These are phyloP conservation scores for Fusarium sp. DNA, from an alignment of 2,329 filamentous ascomycete species.

Conservation along the genomic window DNA sequence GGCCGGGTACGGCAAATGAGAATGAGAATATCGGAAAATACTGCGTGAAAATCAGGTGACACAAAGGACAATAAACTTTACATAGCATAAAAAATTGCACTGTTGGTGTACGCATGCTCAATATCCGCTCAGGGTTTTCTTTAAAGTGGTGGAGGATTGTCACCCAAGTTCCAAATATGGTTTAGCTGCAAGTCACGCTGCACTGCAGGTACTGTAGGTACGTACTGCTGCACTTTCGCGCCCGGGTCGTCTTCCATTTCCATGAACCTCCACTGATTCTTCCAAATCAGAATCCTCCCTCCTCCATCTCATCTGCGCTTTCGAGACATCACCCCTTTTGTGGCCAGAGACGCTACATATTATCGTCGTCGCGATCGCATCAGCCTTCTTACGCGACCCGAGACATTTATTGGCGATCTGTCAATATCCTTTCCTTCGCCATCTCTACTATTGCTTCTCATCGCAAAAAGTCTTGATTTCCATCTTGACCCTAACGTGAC, in stretches of 20 bases:
- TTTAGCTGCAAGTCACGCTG: conserved; percentile 41
- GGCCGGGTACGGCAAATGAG: not conserved
- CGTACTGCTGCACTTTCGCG: conserved; percentile 21
- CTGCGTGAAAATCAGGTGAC: conserved; percentile 9
- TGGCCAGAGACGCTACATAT: conserved; percentile 16
- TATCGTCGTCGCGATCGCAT: conserved; percentile 24
- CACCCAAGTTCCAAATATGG: conserved; percentile 28
- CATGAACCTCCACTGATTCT: conserved; percentile 24
- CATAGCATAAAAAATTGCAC: conserved; percentile 6
- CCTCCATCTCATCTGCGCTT: conserved; percentile 32
- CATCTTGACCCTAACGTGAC: conserved; percentile 35
- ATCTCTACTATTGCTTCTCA: conserved; percentile 7
- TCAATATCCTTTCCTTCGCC: conserved; percentile 17
- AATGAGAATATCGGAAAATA: conserved; percentile 5
- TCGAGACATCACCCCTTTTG: conserved; percentile 34
- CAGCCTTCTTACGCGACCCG: conserved; percentile 26
- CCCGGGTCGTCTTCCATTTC: conserved; percentile 37
- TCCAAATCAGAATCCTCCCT: conserved; percentile 38
- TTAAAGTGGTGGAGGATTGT: conserved; percentile 31
- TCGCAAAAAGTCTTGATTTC: conserved; percentile 36
- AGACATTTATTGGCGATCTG: conserved; percentile 34
- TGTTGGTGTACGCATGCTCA: conserved; percentile 1
- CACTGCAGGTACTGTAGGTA: conserved; percentile 36
- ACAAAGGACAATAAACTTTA: conserved; percentile 13
- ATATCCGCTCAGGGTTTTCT: conserved; percentile 24